Evolutionary conservation across 305 asterid species (phyloP).

Genomic region (Fraxinus floribunda): DNA sequence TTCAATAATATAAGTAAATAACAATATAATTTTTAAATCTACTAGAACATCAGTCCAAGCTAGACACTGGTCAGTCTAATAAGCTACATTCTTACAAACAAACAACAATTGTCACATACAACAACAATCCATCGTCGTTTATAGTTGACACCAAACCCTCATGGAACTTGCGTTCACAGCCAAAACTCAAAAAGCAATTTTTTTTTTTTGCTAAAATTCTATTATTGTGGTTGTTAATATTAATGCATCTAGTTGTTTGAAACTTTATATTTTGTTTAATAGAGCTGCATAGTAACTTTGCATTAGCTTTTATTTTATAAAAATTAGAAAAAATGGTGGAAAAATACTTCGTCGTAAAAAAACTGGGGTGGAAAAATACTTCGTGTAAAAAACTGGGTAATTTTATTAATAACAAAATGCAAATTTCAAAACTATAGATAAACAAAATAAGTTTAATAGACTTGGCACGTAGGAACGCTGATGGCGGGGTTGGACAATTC

Average conservation of each 20-base stretch:
- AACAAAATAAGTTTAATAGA: background rate
- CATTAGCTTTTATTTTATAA: background rate
- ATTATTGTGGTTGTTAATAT: background rate
- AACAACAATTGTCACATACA: no score
- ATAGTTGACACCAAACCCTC: background rate
- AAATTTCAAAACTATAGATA: background rate
- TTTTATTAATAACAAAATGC: background rate
- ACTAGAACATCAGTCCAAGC: background rate
- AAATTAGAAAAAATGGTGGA: background rate
- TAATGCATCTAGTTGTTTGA: background rate
- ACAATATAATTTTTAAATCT: background rate
- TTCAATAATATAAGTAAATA: background rate
- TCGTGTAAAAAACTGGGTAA: no score
- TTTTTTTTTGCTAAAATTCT: no score
- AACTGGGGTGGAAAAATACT: no score
- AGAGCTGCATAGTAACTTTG: background rate
- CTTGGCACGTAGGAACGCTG: background rate
- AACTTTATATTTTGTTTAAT: background rate
- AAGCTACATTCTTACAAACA: background rate
- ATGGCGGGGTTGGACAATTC: background rate
- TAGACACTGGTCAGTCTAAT: background rate
- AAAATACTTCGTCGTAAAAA: no score
- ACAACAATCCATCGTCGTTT: background rate
- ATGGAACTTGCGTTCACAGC: no score
- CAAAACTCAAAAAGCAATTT: no score